phyloP scores from a whole-genome alignment of 192 early-diverging fungal genomes.

The Phlyctochytrium arcticum region DNA sequence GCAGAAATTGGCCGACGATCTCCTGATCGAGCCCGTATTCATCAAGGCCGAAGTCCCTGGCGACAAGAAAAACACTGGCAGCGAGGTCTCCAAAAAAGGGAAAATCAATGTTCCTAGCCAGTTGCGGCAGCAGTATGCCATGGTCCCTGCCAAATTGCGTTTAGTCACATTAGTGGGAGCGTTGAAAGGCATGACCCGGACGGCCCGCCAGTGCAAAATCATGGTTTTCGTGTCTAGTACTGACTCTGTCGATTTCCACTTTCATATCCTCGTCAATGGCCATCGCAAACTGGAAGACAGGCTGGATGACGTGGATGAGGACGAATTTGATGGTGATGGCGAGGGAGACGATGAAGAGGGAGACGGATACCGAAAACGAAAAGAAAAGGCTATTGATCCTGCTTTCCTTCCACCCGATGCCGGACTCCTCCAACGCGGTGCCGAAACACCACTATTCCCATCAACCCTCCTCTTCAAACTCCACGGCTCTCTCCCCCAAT shows the following conservation, averaged over 20 bases:
- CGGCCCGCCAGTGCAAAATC: conserved; percentile 53
- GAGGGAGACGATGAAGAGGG: conserved; percentile 5
- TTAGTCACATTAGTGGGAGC: conserved; percentile 78
- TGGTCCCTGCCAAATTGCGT: conserved; percentile 88
- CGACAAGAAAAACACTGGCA: conserved; percentile 24
- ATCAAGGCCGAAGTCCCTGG: conserved; percentile 41
- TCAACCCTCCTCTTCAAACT: conserved; percentile 73
- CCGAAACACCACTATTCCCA: conserved; percentile 61
- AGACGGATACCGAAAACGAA: neutral
- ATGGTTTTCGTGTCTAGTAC: conserved; percentile 93
- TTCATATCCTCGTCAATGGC: conserved; percentile 72
- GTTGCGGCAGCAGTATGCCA: conserved; percentile 79
- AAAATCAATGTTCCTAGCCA: conserved; percentile 72
- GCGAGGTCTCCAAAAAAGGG: conserved; percentile 10
- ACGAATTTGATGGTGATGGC: conserved; percentile 6
- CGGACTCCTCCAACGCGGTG: conserved; percentile 26
- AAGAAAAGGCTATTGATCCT: conserved; percentile 9
- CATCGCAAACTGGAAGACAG: conserved; percentile 19
- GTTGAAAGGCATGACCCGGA: conserved; percentile 56
- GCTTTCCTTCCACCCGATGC: conserved; percentile 22
- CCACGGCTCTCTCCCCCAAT: conserved; percentile 85
- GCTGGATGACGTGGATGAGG: conserved; percentile 34
- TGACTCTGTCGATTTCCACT: conserved; percentile 94
- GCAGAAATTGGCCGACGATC: conserved; percentile 71
- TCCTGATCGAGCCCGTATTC: conserved; percentile 74